Evolutionary conservation across 345 rosid species (phyloP), one percentile per base, ranked within the genome.

Genomic region (Boechera divaricarpa): DNA sequence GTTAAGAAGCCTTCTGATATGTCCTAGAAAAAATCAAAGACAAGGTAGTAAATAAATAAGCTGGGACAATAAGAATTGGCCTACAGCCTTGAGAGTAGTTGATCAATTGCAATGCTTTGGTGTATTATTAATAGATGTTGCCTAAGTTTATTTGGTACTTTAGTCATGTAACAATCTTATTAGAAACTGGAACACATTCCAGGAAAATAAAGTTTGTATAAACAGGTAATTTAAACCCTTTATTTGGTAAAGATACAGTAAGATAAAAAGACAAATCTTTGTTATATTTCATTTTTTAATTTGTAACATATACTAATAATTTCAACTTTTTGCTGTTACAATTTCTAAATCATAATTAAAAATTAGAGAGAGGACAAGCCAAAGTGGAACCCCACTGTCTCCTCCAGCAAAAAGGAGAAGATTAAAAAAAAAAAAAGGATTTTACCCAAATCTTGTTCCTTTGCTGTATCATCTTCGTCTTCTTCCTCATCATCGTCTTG

Each of bases 1-100:
- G 97, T 94, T 59, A 79, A 77, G 72, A 85, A 77, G 81, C 95
- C 94, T 26, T 87, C 91, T 0, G 94, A 89, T 70, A 78, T 80
- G 59, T 63, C 80, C 4, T 70, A 66, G 52, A 28, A 28, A 35
- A 42, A 13, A 33, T 33, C 16, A 15, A 39, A 44, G 12, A 44
- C 68, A 7, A 63, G 45, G 24, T 13, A 13, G 29, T 44, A 64
- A 44, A 45, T 45, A 64, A 45, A 64, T 28, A 45, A 29, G 15
- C 51, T 63, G 52, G 53, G 67, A 26, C 52, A 13, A 42, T 42
- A 31, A 42, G 24, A 63, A 26, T 13, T 63, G 35, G 35, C 36
- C 67, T 7, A 42, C 52, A 42, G 24, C 26, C 3, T 54, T 6
- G 4, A 26, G 51, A 63, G 13, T 60, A 16, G 44, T 36, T 16